Conservation (phyloP, 2,329 filamentous ascomycete species). For the Sporothrix brunneoviolacea region DNA sequence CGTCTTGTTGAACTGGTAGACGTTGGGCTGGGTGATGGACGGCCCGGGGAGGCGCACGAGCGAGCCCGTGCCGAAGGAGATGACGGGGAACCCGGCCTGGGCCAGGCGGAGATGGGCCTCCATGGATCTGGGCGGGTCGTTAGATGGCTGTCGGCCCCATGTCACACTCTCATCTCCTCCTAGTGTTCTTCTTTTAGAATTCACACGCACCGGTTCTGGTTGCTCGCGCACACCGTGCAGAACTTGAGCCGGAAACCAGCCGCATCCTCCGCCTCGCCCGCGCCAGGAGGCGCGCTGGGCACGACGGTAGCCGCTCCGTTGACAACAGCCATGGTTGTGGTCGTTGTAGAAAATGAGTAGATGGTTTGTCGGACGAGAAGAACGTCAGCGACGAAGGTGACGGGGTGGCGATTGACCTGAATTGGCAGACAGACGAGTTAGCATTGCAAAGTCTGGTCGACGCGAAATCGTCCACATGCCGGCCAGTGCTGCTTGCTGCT, state of each 20-base stretch:
- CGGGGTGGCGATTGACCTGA: no score
- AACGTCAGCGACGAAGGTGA: neutral
- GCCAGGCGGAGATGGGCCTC: slow-evolving; percentile 95
- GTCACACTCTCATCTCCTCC: no score
- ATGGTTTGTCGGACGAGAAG: no score
- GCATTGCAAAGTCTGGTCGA: no score
- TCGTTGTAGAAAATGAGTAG: no score
- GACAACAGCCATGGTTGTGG: slow-evolving; percentile 1
- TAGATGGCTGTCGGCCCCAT: no score
- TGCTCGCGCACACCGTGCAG: slow-evolving; percentile 97
- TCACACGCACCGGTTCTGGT: slow-evolving; percentile 75
- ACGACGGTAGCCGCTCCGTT: neutral
- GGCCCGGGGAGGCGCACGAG: slow-evolving; percentile 90
- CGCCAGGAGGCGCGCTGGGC: slow-evolving; percentile 18
- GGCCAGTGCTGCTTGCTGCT: no score
- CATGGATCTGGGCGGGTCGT: slow-evolving; percentile 62
- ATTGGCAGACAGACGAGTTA: no score
- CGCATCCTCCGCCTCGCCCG: slow-evolving; percentile 42
- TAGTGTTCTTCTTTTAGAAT: no score
- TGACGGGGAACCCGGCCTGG: slow-evolving; percentile 82
- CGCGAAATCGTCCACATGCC: no score
- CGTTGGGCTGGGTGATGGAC: slow-evolving; percentile 86
- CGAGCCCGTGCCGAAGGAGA: slow-evolving; percentile 94
- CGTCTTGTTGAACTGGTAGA: slow-evolving; percentile 96
- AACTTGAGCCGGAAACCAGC: slow-evolving; percentile 85